Percentiles rank a stretch among this genome's conserved stretches.
Evolutionary conservation across 768 basidiomycete genomes (phyloP).

Genomic region (Russula ochroleuca): DNA sequence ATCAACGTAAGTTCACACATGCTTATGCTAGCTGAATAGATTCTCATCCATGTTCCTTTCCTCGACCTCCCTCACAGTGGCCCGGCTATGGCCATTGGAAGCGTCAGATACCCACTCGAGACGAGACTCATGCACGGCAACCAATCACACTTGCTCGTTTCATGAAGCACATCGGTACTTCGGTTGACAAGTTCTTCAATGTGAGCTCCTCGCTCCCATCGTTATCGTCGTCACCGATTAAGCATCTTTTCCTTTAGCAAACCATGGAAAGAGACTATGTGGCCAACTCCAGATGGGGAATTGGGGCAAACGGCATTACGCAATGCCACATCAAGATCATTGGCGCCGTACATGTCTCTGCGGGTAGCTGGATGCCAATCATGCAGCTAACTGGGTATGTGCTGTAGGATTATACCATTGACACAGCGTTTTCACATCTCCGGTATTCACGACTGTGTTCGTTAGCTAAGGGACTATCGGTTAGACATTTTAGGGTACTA

Average conservation of each 20-base stretch:
- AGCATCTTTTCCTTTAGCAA: background rate
- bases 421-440: background rate
- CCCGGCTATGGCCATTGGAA: slow-evolving; percentile 3
- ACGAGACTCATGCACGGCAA: background rate
- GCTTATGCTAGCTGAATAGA: too few species aligned
- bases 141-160: slow-evolving; percentile 11
- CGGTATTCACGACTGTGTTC: background rate
- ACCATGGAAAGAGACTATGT: background rate
- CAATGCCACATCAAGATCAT: slow-evolving; percentile 11
- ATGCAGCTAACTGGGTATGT: slow-evolving; percentile 15
- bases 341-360: slow-evolving; percentile 15
- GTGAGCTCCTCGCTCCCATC: background rate
- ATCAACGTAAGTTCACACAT: slow-evolving; percentile 9
- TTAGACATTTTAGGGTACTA: background rate
- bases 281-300: background rate
- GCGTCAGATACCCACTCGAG: slow-evolving; percentile 8
- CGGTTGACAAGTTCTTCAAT: slow-evolving; percentile 12
- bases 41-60: background rate
- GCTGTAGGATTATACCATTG: background rate
- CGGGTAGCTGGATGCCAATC: slow-evolving; percentile 18
- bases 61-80: slow-evolving; percentile 4
- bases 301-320: slow-evolving; percentile 6
- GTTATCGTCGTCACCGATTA: background rate
- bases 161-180: slow-evolving; percentile 16
- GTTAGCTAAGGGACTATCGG: background rate